Percentiles rank a stretch among this genome's conserved stretches.
Evolutionary conservation across 768 basidiomycete species (phyloP).

Genomic region (Mycena maculata): DNA sequence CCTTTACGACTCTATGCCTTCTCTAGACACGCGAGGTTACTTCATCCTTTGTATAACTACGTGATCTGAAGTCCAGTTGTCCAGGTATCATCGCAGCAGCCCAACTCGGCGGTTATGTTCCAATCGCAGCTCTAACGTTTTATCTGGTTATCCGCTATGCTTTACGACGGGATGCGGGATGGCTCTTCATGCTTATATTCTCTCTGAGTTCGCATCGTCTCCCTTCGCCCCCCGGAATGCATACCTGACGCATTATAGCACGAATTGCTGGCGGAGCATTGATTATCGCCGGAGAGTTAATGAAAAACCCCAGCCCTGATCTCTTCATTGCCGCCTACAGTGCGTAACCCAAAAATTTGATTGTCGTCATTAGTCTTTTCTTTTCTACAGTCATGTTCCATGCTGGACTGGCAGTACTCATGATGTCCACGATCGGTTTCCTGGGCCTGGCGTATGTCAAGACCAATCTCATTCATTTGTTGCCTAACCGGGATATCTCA

Average conservation of each 20-base stretch:
- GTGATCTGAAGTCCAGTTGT: too few species aligned
- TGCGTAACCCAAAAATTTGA: too few species aligned
- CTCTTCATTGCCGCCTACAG: slow-evolving; percentile 66
- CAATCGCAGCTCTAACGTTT: slow-evolving; percentile 59
- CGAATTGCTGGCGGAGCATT: slow-evolving; percentile 69
- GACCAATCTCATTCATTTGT: slow-evolving; percentile 26
- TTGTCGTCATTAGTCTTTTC: too few species aligned
- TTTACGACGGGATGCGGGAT: slow-evolving; percentile 69
- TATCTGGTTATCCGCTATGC: slow-evolving; percentile 64
- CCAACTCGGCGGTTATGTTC: slow-evolving; percentile 69
- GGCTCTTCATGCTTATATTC: slow-evolving; percentile 75
- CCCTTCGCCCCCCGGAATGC: background rate
- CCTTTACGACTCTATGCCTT: slow-evolving; percentile 48
- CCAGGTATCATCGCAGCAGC: slow-evolving; percentile 62
- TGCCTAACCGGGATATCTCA: slow-evolving; percentile 43
- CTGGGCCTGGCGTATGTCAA: slow-evolving; percentile 61
- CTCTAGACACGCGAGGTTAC: slow-evolving; percentile 53
- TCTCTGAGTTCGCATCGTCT: slow-evolving; percentile 59
- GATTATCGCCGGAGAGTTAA: slow-evolving; percentile 64
- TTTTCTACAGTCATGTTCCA: slow-evolving; percentile 62
- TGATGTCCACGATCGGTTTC: slow-evolving; percentile 59
- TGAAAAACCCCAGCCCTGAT: slow-evolving; percentile 48
- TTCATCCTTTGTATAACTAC: background rate
- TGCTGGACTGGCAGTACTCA: slow-evolving; percentile 53
- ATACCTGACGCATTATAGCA: slow-evolving; percentile 49